Conservation (phyloP, 2,329 filamentous ascomycete genomes). For the Podosphaera fusca region DNA sequence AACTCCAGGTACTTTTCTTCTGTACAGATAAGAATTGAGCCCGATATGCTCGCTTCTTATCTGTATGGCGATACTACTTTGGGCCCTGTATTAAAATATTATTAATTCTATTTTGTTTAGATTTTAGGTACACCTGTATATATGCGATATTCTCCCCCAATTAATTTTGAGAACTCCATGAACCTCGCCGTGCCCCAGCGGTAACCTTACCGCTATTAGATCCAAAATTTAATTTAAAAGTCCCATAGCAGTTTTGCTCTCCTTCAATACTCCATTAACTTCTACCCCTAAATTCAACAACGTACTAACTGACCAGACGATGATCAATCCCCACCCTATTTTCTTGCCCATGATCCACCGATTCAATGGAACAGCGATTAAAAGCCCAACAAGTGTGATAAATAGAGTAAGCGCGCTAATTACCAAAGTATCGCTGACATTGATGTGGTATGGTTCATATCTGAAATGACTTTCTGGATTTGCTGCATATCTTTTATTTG, state of each 20-base stretch:
- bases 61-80: no score
- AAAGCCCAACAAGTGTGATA: slow-evolving; percentile 51
- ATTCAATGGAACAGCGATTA: slow-evolving; percentile 66
- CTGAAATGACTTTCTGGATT: slow-evolving; percentile 40
- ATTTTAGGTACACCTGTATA: no score
- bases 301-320: slow-evolving; percentile 62
- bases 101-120: no score
- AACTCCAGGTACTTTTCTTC: no score
- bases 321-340: slow-evolving; percentile 63
- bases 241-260: neutral
- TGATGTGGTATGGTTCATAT: slow-evolving; percentile 60
- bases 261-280: slow-evolving; percentile 26
- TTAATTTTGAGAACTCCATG: no score
- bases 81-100: no score
- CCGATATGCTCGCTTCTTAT: no score
- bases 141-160: no score
- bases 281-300: slow-evolving; percentile 64
- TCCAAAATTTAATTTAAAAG: no score
- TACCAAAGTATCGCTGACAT: slow-evolving; percentile 64
- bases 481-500: slow-evolving; percentile 38
- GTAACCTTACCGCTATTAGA: no score
- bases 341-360: slow-evolving; percentile 63
- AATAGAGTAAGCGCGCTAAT: slow-evolving; percentile 70
- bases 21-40: no score
- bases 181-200: no score